Evolutionary conservation across 768 basidiomycete genomes (phyloP), one percentile per base, ranked within the genome.

Genomic region (Cystofilobasidium bisporidii): DNA sequence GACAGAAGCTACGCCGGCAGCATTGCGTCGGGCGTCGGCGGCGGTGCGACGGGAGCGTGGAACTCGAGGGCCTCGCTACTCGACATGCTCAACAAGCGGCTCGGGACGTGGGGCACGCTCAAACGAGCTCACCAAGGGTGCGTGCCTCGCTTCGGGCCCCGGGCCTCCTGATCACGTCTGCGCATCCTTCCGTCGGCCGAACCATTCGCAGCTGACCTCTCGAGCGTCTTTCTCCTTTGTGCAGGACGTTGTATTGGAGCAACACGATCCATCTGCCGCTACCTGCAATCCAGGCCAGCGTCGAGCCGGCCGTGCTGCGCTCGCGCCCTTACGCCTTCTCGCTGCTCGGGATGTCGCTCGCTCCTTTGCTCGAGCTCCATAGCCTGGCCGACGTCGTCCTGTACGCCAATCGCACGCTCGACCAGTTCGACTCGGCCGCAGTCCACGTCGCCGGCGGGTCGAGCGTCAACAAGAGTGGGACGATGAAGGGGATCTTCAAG

Each of bases 401-500:
- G 8, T 61, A 43, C 45, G 28, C 36, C 17, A 61, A 38, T 6
- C 40, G 45, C 20, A 47, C 45, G 24, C 60, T 61, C 26, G 60
- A 61, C 33, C 40, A 61, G 38, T 61, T 26, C 15, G 60, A 61
- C 18, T 5, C 60, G 15, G 60, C 60, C 28, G 40, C 60, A 8
- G 40, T 32, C 24, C 40, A 61, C 28, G 36, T 47, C 40, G 24
- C 40, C 5, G 60, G 60, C 22, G 53, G 53, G 28, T 8, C 53
- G 14, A 9, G 15, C 9, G 40, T 43, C 10, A 47, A 47, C 40
- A 61, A 41, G 26, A 32, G 41, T 24, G 60, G 40, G 40, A 61
- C 40, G 24, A 61, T 61, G 60, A 41, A 47, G 45, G 45, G 60
- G 24, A 61, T 61, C 26, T 61, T 61, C 40, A 61, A 61, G 40